Conservation (phyloP, 306 rosid species). For the Geum urbanum region DNA sequence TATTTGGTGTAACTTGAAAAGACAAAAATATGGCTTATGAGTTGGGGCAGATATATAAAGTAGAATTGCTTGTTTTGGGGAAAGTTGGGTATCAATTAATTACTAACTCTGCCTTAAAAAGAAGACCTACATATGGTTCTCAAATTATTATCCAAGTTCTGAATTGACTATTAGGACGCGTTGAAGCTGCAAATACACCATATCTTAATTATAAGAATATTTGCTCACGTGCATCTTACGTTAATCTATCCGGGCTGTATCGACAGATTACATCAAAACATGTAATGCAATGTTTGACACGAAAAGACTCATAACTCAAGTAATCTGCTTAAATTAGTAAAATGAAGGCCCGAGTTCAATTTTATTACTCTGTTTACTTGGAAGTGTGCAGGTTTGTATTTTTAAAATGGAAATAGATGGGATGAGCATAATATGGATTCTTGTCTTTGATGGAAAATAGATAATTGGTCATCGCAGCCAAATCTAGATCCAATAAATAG, state of each 20-base stretch:
- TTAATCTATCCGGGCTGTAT: too few relatives aligned
- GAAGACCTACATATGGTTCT: too few relatives aligned
- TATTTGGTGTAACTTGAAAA: too few relatives aligned
- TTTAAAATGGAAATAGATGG: background rate
- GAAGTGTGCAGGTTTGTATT: background rate
- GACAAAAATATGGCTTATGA: background rate
- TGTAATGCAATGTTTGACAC: background rate
- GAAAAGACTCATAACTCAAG: background rate
- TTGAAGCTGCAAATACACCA: too few relatives aligned
- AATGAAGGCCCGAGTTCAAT: background rate
- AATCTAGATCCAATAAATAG: background rate
- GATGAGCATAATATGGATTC: background rate
- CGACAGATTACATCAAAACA: background rate
- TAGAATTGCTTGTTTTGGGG: constrained; percentile 7
- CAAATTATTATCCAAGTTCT: background rate
- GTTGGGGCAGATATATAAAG: background rate
- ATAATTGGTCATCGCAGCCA: background rate
- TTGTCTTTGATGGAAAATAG: background rate
- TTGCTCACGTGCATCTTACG: too few relatives aligned
- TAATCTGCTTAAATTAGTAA: background rate
- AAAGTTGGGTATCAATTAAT: constrained; percentile 7
- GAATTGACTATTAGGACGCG: too few relatives aligned
- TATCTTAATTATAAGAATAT: too few relatives aligned
- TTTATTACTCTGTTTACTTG: background rate
- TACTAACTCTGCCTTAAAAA: background rate